Evolutionary conservation across 2,329 filamentous ascomycete genomes (phyloP), one percentile per base, ranked within the genome.

Genomic region (Stylonectria norvegica): DNA sequence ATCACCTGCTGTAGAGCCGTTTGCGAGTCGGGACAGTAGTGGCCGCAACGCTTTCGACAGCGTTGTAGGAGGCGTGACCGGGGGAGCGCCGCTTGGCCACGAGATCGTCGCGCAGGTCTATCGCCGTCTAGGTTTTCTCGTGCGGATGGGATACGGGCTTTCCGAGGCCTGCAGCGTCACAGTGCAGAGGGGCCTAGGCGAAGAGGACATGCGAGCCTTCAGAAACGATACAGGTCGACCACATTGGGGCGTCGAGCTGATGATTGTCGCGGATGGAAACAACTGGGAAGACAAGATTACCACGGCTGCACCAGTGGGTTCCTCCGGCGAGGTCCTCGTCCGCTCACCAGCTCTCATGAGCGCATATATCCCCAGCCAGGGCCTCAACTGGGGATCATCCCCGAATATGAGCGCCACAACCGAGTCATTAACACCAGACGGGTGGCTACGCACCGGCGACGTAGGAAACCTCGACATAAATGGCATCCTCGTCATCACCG

Each of bases 371-470:
- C 73, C 75, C 12, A 77, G 78, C 20, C 72, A 75, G 0, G 68
- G 75, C 17, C 38, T 55, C 6, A 34, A 37, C 8, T 42, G 40
- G 6, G 29, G 25, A 2, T 42, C 40, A 5, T 36, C 45, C 12
- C 52, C 59, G 2, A 65, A 70, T 38, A 67, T 69, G 64, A 57
- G 53, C 20, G 54, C 60, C 11, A 69, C 67, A 0, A 35, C 35
- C 2, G 66, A 67, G 12, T 61, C 66, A 1, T 48, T 70, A 15
- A 70, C 67, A 7, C 40, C 55, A 5, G 83, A 85, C 43, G 78
- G 81, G 1, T 89, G 83, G 81, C 69, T 88, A 49, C 80, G 78
- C 54, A 87, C 83, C 1, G 85, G 85, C 2, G 85, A 89, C 53
- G 76, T 88, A 28, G 81, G 75, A 5, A 79, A 76, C 47, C 66